Evolutionary conservation across 1,139 yeast genomes (phyloP).

Genomic region (Meyerozyma athensensis): DNA sequence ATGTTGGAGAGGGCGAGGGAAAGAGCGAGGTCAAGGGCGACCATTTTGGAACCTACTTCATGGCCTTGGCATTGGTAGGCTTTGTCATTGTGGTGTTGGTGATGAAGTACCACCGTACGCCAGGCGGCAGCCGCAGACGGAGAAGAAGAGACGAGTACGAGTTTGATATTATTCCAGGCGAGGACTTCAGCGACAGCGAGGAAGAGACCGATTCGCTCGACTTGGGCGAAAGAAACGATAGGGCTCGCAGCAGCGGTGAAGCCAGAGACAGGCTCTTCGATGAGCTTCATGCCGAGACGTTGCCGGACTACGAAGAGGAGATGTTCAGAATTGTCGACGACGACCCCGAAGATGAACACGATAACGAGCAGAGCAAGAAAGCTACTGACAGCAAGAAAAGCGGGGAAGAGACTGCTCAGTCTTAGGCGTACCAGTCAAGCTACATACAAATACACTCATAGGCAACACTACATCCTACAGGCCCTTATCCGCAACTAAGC

Average conservation of each 20-base stretch:
- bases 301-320: constrained; percentile 39
- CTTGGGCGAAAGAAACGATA: constrained; percentile 19
- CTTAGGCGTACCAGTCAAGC: too few relatives aligned
- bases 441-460: too few relatives aligned
- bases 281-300: constrained; percentile 33
- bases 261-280: constrained; percentile 41
- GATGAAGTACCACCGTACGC: constrained; percentile 49
- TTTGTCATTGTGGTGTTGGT: constrained; percentile 49
- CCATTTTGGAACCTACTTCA: constrained; percentile 55
- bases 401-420: too few relatives aligned
- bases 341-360: constrained; percentile 21
- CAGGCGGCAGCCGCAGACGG: constrained; percentile 46
- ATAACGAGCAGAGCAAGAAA: too few relatives aligned
- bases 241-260: constrained; percentile 19
- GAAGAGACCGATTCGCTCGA: constrained; percentile 17
- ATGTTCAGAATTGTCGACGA: constrained; percentile 42
- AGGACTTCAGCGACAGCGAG: constrained; percentile 41
- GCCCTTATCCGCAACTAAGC: too few relatives aligned
- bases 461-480: too few relatives aligned
- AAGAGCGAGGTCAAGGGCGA: constrained; percentile 18
- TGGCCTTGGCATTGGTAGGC: constrained; percentile 57
- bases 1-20: constrained; percentile 1
- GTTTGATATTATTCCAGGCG: constrained; percentile 72
- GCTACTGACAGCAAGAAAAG: too few relatives aligned
- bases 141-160: constrained; percentile 74